Base-by-base conservation (phyloP, 768 basidiomycete genomes). In the Suillus weaverae region DNA sequence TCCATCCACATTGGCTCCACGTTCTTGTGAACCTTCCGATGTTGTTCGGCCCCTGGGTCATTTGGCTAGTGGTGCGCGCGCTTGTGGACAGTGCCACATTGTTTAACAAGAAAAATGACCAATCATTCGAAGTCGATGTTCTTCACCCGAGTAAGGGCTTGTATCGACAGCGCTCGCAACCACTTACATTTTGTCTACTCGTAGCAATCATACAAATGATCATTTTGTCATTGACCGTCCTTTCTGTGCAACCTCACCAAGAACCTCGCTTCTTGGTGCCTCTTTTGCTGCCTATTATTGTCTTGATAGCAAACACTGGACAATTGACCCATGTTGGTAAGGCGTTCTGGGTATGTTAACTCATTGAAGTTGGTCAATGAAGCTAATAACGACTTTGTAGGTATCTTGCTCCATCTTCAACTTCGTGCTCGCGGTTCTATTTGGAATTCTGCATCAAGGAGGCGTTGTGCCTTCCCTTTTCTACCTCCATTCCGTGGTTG, bases 1-100 rank as follows among this genome's bases (percentile, higher is more conserved):
- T 80, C 18, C 80, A 81, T 67, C 80, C 80, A 1, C 71, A 71
- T 26, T 80, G 79, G 80, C 70, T 81, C 6, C 80, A 80, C 63
- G 56, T 76, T 38, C 70, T 73, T 26, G 75, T 81, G 36, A 81
- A 81, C 66, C 63, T 81, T 11, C 79, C 80, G 20, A 74, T 81
- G 73, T 64, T 81, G 16, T 68, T 80, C 4, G 77, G 79, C 20
- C 79, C 79, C 5, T 62, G 74, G 14, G n/a, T 79, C n/a, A 60
- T 73, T 10, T 70, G 72, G 73, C 61, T 70, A 63, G 54, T 60
- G 55, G 64, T 71, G 62, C 61, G 57, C 9, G 65, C 48, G 53
- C 22, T 64, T 43, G 62, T 41, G n/a, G 61, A 60, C 30, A 39
- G 55, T 13, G 9, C 39, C 20, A 44, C 60, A 14, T 26, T 62